These are phyloP conservation scores for Fusarium siculi DNA, from an alignment of 2,329 filamentous ascomycete genomes.

Conservation along the genomic window DNA sequence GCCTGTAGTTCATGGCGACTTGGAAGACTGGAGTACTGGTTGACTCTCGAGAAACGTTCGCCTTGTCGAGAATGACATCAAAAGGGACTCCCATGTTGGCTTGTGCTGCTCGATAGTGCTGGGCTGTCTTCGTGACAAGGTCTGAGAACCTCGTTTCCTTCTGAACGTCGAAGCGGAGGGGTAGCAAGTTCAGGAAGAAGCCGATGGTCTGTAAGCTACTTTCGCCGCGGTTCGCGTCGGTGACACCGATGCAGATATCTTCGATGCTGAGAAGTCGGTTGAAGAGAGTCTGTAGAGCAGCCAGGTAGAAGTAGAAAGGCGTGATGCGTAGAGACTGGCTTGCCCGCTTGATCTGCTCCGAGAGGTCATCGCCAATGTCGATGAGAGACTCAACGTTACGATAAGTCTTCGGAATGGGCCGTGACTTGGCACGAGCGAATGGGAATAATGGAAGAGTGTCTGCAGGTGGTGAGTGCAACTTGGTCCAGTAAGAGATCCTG, in stretches of 20 bases:
- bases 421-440: neutral
- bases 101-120: neutral
- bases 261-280: neutral
- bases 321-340: neutral
- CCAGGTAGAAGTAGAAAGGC: neutral
- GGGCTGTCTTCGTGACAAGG: neutral
- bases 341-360: neutral
- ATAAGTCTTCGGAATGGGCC: neutral
- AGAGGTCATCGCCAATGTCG: neutral
- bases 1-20: neutral
- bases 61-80: neutral
- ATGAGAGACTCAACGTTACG: neutral
- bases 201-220: neutral
- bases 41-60: neutral
- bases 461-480: neutral
- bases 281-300: neutral
- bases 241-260: neutral
- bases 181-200: neutral
- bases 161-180: neutral
- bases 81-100: neutral
- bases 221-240: neutral
- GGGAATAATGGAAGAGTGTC: neutral
- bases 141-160: neutral
- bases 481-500: neutral
- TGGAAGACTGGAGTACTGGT: neutral